phyloP scores from a whole-genome alignment of 345 rosid genomes.

The Erucastrum elatum region DNA sequence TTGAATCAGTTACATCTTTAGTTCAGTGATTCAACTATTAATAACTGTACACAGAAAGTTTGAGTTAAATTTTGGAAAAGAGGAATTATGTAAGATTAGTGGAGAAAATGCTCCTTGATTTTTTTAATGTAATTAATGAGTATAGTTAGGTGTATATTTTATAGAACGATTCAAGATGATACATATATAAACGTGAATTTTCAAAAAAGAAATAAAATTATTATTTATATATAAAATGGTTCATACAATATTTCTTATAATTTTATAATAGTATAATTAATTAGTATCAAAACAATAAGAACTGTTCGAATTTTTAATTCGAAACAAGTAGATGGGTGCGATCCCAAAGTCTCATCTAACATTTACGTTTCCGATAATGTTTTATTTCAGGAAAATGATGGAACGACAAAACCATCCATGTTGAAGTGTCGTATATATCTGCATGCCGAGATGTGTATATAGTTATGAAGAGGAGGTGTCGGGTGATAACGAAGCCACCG shows the following conservation, averaged over 20 bases:
- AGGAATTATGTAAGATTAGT: not conserved
- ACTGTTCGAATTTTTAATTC: not conserved
- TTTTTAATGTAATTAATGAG: not conserved
- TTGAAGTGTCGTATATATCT: conserved; percentile 29
- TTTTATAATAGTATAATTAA: too few relatives aligned
- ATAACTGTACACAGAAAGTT: not conserved
- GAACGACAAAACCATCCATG: conserved; percentile 17
- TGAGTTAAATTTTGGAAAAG: not conserved
- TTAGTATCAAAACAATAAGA: not conserved
- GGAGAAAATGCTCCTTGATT: not conserved
- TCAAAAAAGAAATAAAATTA: too few relatives aligned
- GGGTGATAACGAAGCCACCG: conserved; percentile 39
- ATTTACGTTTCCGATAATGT: conserved; percentile 31
- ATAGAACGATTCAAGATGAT: too few relatives aligned
- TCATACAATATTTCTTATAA: not conserved
- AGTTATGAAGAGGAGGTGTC: conserved; percentile 31
- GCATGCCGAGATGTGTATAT: conserved; percentile 23
- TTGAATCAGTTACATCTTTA: not conserved
- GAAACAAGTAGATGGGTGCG: conserved; percentile 4
- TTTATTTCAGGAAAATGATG: conserved; percentile 20
- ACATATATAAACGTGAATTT: too few relatives aligned
- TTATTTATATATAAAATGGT: not conserved
- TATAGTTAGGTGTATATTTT: not conserved
- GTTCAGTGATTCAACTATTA: not conserved
- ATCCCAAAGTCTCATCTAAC: conserved; percentile 25